Percentiles rank a stretch among this genome's conserved stretches.
These are phyloP conservation scores for Dactylellina sp. DNA, from an alignment of 2,329 filamentous ascomycete species.

Conservation along the genomic window DNA sequence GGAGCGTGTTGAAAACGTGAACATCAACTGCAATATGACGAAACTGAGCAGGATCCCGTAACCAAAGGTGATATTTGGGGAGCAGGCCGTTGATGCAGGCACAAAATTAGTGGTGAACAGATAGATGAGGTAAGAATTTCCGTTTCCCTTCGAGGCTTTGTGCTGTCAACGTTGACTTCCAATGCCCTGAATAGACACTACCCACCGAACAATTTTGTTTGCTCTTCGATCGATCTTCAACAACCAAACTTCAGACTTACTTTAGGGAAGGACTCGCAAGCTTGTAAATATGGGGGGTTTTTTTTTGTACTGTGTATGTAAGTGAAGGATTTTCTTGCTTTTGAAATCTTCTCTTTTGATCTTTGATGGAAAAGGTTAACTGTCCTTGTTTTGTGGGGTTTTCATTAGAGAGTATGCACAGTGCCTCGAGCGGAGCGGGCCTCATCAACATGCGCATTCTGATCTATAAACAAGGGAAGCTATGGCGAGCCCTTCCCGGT, in stretches of 20 bases:
- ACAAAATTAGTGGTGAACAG: conserved; percentile 2
- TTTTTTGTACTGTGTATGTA: conserved; percentile 31
- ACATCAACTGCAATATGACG: conserved; percentile 30
- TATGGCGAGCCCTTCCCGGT: conserved; percentile 57
- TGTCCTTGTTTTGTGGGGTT: conserved; percentile 55
- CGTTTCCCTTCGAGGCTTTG: neutral
- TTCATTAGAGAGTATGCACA: conserved; percentile 58
- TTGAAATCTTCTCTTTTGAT: conserved; percentile 35
- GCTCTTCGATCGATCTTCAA: conserved; percentile 4
- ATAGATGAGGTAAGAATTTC: conserved; percentile 24
- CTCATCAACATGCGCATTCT: conserved; percentile 58
- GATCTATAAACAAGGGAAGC: conserved; percentile 58
- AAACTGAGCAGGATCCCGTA: conserved; percentile 25
- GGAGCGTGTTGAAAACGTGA: conserved; percentile 26
- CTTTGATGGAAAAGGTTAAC: conserved; percentile 53
- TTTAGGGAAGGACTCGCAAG: conserved; percentile 57
- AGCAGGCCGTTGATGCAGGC: conserved; percentile 4
- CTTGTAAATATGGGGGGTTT: conserved; percentile 28
- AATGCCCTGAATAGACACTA: conserved; percentile 9
- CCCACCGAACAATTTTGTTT: neutral
- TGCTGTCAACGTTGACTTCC: conserved; percentile 20
- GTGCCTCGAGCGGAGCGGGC: conserved; percentile 57
- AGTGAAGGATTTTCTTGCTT: conserved; percentile 28
- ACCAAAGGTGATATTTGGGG: conserved; percentile 17
- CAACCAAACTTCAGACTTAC: conserved; percentile 46